These are phyloP conservation scores for Ricinus communis DNA, from an alignment of 345 rosid species.

Conservation along the genomic window DNA sequence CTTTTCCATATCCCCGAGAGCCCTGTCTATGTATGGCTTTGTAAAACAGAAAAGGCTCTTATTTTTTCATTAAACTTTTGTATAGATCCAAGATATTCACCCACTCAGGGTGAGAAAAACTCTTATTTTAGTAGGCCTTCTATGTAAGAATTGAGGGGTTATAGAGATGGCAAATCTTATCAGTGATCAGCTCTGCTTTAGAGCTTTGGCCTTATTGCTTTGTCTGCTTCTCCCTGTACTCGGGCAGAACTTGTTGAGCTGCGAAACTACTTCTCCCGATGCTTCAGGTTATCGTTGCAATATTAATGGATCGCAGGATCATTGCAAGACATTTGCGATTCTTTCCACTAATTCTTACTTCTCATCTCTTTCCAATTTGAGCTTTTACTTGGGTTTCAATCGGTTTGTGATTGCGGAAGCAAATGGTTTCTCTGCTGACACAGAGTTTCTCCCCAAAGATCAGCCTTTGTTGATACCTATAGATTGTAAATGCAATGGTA, in stretches of 20 bases:
- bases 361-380: constrained; percentile 59
- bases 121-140: constrained; percentile 14
- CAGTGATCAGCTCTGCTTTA: constrained; percentile 30
- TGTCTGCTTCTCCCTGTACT: constrained; percentile 33
- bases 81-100: constrained; percentile 61
- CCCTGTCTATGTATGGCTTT: constrained; percentile 38
- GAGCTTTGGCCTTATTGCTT: constrained; percentile 42
- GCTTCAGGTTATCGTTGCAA: constrained; percentile 54
- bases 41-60: neutral
- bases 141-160: constrained; percentile 25
- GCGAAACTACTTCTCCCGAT: constrained; percentile 44
- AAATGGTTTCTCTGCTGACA: constrained; percentile 50
- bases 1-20: constrained; percentile 50
- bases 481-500: constrained; percentile 57
- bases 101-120: too few relatives aligned
- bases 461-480: constrained; percentile 61
- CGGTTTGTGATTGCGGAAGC: constrained; percentile 41
- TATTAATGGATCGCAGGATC: constrained; percentile 31
- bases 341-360: constrained; percentile 51
- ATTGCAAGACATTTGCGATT: constrained; percentile 55
- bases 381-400: constrained; percentile 54
- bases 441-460: constrained; percentile 47
- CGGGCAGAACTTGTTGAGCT: constrained; percentile 49
- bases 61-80: constrained; percentile 19
- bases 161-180: constrained; percentile 43